Conservation (phyloP, 169 alveolate species). For the Eimeria praecox region DNA sequence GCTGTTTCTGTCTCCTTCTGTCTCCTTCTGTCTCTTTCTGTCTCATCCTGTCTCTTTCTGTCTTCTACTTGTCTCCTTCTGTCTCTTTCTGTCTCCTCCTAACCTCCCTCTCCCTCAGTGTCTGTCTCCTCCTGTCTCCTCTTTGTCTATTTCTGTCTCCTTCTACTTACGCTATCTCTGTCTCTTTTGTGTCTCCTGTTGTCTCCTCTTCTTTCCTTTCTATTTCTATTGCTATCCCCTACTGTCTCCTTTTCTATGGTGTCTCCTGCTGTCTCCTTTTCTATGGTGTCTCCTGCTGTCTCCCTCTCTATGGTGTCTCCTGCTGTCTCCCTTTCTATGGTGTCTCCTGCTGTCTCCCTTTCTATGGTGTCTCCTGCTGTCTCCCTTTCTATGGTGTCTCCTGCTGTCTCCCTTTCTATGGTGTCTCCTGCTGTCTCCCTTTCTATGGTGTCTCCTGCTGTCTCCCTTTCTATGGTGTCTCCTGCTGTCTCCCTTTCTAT, state of each 20-base stretch:
- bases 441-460: neutral
- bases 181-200: neutral
- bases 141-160: neutral
- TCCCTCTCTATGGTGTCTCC: neutral
- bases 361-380: conserved; percentile 27
- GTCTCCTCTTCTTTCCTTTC: too few species aligned
- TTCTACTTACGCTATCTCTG: neutral
- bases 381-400: neutral
- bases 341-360: neutral
- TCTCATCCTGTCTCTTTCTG: neutral
- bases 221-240: too few species aligned
- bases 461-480: too few species aligned
- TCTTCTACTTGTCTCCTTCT: too few species aligned
- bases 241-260: neutral
- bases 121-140: conserved; percentile 25
- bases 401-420: neutral
- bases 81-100: neutral
- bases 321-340: neutral
- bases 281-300: neutral
- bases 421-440: neutral
- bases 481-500: neutral
- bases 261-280: neutral
- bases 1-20: too few species aligned
- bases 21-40: neutral
- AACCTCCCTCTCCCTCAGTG: neutral